These are phyloP conservation scores for Backusella mclennaniae DNA, from an alignment of 192 early-diverging fungal genomes.

Conservation along the genomic window DNA sequence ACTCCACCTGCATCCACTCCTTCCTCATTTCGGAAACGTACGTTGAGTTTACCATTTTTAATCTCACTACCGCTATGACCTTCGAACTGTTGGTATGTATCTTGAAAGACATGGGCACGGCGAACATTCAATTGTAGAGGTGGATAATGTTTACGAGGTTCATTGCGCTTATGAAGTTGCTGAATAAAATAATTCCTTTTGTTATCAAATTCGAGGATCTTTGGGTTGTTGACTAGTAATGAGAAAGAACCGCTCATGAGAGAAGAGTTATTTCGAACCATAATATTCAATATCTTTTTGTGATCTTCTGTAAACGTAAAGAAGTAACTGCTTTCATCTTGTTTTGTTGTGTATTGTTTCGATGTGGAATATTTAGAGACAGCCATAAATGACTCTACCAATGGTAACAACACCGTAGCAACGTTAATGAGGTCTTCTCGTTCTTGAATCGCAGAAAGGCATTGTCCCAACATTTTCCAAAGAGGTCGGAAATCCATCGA, in stretches of 20 bases:
- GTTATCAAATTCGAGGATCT: constrained; percentile 98
- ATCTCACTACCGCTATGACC: constrained; percentile 88
- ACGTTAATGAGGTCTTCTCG: constrained; percentile 81
- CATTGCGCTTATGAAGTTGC: constrained; percentile 84
- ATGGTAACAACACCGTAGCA: constrained; percentile 86
- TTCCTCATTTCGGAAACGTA: constrained; percentile 93
- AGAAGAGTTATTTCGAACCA: constrained; percentile 95
- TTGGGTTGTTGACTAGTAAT: constrained; percentile 91
- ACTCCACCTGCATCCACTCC: constrained; percentile 98
- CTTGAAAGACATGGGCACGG: constrained; percentile 93
- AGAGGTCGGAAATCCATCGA: constrained; percentile 55
- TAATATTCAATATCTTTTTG: constrained; percentile 93
- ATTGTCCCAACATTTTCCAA: constrained; percentile 76
- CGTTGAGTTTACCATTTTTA: constrained; percentile 89
- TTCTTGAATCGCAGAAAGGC: constrained; percentile 67
- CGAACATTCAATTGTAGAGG: constrained; percentile 86
- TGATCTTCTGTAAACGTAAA: constrained; percentile 88
- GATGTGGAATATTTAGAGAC: constrained; percentile 85
- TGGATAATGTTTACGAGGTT: constrained; percentile 58
- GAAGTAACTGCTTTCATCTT: constrained; percentile 60
- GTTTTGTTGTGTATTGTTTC: constrained; percentile 13
- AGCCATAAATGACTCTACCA: constrained; percentile 99
- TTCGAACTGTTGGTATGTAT: constrained; percentile 92
- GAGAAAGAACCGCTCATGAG: constrained; percentile 97
- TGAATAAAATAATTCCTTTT: constrained; percentile 97